Evolutionary conservation across 2,329 filamentous ascomycete genomes (phyloP).

Genomic region (Nigrospora sphaerica): DNA sequence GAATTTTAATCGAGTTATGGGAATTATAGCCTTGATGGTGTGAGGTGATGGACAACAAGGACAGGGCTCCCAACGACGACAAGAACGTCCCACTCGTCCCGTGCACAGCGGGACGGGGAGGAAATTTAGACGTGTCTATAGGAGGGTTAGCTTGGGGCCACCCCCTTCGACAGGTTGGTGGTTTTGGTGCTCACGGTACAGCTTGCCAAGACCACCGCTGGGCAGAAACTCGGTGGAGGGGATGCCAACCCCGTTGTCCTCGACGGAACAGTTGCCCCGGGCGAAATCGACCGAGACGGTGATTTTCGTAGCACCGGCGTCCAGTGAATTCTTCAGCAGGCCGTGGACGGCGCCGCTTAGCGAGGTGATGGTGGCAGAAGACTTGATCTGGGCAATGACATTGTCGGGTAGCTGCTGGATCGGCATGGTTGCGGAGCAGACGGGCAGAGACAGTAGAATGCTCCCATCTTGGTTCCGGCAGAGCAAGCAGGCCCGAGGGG

Average conservation of each 20-base stretch:
- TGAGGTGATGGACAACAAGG: slow-evolving; percentile 71
- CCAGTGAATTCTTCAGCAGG: slow-evolving; percentile 76
- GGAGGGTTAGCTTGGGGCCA: slow-evolving; percentile 6
- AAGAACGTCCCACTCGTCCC: slow-evolving; percentile 71
- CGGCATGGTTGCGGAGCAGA: slow-evolving; percentile 34
- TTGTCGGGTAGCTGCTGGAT: slow-evolving; percentile 65
- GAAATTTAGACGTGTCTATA: slow-evolving; percentile 72
- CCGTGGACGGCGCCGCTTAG: slow-evolving; percentile 65
- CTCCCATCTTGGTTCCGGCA: slow-evolving; percentile 7
- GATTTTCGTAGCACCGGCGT: slow-evolving; percentile 65
- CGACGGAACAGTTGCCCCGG: slow-evolving; percentile 69
- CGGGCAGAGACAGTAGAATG: not conserved
- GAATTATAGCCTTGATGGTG: slow-evolving; percentile 53
- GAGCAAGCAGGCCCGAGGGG: not conserved
- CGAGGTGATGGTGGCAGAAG: slow-evolving; percentile 71
- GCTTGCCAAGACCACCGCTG: slow-evolving; percentile 63
- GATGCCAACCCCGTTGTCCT: slow-evolving; percentile 83
- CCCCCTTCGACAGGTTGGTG: slow-evolving; percentile 4
- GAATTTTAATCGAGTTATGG: slow-evolving; percentile 60
- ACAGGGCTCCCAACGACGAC: slow-evolving; percentile 67
- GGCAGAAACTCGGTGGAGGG: slow-evolving; percentile 62
- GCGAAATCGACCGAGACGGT: slow-evolving; percentile 66
- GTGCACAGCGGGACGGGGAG: slow-evolving; percentile 39
- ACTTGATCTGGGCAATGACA: slow-evolving; percentile 73
- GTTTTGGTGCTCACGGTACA: slow-evolving; percentile 51